Evolutionary conservation across 768 basidiomycete species (phyloP).

Genomic region (Tricholoma bakamatsutake): DNA sequence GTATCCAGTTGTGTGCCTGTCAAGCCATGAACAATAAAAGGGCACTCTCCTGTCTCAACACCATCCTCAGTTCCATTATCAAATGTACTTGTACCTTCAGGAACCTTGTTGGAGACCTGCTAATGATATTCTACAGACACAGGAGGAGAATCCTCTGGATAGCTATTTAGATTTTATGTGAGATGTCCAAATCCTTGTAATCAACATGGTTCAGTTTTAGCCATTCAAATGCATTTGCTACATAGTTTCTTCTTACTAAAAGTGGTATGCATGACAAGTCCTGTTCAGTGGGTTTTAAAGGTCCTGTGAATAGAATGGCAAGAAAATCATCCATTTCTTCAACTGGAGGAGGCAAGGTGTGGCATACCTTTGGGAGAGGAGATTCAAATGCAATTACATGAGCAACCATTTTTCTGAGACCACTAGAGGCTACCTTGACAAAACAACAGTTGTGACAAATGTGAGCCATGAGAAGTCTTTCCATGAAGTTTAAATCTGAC

Average conservation of each 20-base stretch:
- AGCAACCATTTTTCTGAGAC: constrained; percentile 19
- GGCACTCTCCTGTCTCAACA: constrained; percentile 23
- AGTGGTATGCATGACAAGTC: constrained; percentile 13
- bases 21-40: constrained; percentile 33
- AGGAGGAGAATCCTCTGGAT: constrained; percentile 17
- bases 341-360: constrained; percentile 14
- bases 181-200: constrained; percentile 27
- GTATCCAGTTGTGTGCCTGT: constrained; percentile 18
- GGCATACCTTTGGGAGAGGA: neutral
- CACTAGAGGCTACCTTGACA: too few species aligned
- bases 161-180: constrained; percentile 18
- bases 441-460: too few species aligned
- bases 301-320: constrained; percentile 28
- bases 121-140: constrained; percentile 19
- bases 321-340: constrained; percentile 26
- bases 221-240: constrained; percentile 25
- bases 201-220: constrained; percentile 28
- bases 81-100: constrained; percentile 19
- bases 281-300: constrained; percentile 16
- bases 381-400: constrained; percentile 18
- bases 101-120: constrained; percentile 14
- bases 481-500: too few species aligned
- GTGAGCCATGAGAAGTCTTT: too few species aligned
- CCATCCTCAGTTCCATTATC: constrained; percentile 26
- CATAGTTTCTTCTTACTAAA: neutral